These are phyloP conservation scores for Geotrichum restrictum DNA, from an alignment of 1,139 yeast genomes.

Conservation along the genomic window DNA sequence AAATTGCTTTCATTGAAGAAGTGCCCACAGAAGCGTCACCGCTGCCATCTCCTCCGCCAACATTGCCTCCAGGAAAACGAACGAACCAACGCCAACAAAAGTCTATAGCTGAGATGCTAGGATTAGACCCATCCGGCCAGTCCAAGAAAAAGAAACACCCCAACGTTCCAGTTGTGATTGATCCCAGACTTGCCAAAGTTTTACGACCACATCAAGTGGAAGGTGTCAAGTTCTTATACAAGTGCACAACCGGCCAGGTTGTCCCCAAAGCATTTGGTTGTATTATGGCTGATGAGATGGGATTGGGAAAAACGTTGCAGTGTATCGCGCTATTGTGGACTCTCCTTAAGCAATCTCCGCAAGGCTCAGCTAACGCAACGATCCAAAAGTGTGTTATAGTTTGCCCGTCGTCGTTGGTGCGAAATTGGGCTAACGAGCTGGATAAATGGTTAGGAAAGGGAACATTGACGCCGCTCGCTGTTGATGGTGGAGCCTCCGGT, in stretches of 20 bases:
- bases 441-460: slow-evolving; percentile 96
- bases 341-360: slow-evolving; percentile 79
- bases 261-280: slow-evolving; percentile 91
- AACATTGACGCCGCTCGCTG: slow-evolving; percentile 78
- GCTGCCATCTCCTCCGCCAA: slow-evolving; percentile 20
- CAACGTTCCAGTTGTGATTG: slow-evolving; percentile 93
- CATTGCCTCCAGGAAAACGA: slow-evolving; percentile 34
- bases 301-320: slow-evolving; percentile 91
- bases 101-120: slow-evolving; percentile 76
- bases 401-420: slow-evolving; percentile 90
- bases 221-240: slow-evolving; percentile 84
- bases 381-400: slow-evolving; percentile 90
- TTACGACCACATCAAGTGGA: slow-evolving; percentile 95
- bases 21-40: slow-evolving; percentile 20
- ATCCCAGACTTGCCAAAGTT: slow-evolving; percentile 78
- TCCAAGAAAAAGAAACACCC: slow-evolving; percentile 56
- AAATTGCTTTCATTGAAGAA: slow-evolving; percentile 23
- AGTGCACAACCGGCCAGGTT: slow-evolving; percentile 85
- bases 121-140: slow-evolving; percentile 46
- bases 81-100: slow-evolving; percentile 45
- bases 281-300: slow-evolving; percentile 99
- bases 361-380: slow-evolving; percentile 62
- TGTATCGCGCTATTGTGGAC: slow-evolving; percentile 96
- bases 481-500: slow-evolving; percentile 87
- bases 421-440: slow-evolving; percentile 97